Conservation (phyloP, 2,329 filamentous ascomycete genomes). For the Chalara sp. region DNA sequence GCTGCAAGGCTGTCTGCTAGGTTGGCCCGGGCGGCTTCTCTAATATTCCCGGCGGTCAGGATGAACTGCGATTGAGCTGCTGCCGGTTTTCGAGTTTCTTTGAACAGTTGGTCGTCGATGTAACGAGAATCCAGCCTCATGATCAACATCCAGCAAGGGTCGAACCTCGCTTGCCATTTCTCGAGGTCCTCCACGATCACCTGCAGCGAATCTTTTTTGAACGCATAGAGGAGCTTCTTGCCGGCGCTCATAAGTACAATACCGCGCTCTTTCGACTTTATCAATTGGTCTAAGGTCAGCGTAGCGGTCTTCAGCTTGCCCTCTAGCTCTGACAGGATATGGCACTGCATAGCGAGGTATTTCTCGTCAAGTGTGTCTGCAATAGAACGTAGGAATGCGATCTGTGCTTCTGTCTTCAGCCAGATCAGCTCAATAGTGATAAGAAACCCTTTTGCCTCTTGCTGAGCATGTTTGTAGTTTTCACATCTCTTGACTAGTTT, state of each 20-base stretch:
- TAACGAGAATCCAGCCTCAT: conserved; percentile 8
- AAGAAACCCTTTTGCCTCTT: conserved; percentile 8
- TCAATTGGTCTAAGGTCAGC: conserved; percentile 11
- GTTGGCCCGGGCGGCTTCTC: conserved; percentile 3
- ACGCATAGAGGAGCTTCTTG: conserved; percentile 11
- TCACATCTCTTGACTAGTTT: conserved; percentile 12
- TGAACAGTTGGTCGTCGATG: conserved; percentile 12
- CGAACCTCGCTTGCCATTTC: conserved; percentile 17
- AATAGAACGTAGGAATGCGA: conserved; percentile 11
- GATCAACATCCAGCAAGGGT: conserved; percentile 18
- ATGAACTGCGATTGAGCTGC: conserved; percentile 6
- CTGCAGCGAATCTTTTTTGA: conserved; percentile 9
- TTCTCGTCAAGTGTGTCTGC: conserved; percentile 5
- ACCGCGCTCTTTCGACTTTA: conserved; percentile 1
- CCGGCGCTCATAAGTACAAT: conserved; percentile 2
- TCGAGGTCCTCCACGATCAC: conserved; percentile 15
- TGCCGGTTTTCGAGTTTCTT: conserved; percentile 4
- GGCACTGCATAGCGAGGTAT: conserved; percentile 9
- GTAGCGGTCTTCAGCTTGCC: conserved; percentile 16
- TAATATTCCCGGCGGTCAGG: conserved; percentile 8
- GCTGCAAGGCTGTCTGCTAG: conserved; percentile 1
- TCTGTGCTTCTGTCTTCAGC: conserved; percentile 14
- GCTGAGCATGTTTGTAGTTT: conserved; percentile 12
- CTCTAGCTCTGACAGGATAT: conserved; percentile 14
- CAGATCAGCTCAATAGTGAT: conserved; percentile 14